Conservation (phyloP, 2,329 filamentous ascomycete species). For the Pseudocercospora macadamiae region DNA sequence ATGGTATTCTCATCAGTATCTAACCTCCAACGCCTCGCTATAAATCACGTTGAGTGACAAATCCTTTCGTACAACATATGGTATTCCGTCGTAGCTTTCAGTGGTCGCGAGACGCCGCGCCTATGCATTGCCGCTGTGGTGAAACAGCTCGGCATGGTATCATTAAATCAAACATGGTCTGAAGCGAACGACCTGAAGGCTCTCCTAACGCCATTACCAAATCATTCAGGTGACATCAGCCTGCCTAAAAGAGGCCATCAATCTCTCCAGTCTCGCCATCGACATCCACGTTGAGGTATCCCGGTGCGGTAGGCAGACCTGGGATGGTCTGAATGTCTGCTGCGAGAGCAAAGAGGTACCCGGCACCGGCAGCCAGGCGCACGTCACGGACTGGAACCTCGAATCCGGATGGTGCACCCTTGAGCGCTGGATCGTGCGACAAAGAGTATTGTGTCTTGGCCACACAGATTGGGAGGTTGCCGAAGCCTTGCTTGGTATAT, state of each 20-base stretch:
- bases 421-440: conserved; percentile 87
- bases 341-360: conserved; percentile 91
- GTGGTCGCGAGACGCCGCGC: conserved; percentile 15
- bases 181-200: neutral
- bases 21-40: conserved; percentile 28
- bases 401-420: conserved; percentile 93
- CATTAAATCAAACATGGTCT: neutral
- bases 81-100: conserved; percentile 10
- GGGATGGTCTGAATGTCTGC: conserved; percentile 99
- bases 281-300: conserved; percentile 90
- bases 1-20: conserved; percentile 1
- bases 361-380: conserved; percentile 88
- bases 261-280: conserved; percentile 57
- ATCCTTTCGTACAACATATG: conserved; percentile 1
- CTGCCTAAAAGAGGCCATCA: conserved; percentile 75
- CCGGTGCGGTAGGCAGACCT: conserved; percentile 89
- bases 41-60: conserved; percentile 29
- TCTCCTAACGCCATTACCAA: conserved; percentile 8
- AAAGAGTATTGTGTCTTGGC: conserved; percentile 99
- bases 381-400: conserved; percentile 94
- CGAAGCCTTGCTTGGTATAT: conserved; percentile 89
- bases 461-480: conserved; percentile 91
- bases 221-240: conserved; percentile 2
- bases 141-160: conserved; percentile 22
- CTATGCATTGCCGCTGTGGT: conserved; percentile 23